Evolutionary conservation across 2,329 filamentous ascomycete genomes (phyloP), one percentile per base, ranked within the genome.

Genomic region (Colletotrichum shisoi): DNA sequence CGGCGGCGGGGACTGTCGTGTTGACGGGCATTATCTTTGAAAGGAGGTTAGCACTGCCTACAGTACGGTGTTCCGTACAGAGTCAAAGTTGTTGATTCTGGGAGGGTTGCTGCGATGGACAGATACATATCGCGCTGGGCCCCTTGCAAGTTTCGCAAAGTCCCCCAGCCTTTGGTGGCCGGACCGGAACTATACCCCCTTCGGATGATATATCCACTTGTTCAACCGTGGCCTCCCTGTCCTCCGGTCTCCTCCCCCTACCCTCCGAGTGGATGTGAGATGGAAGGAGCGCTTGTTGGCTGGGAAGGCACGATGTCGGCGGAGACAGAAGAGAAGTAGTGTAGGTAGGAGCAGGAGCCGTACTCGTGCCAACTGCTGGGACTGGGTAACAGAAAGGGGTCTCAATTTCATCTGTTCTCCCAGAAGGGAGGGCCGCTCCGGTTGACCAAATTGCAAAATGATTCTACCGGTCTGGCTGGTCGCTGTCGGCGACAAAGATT

Each of bases 141-240:
- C 60, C 60, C 64, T 54, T 40, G 53, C 60, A 53, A 52, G 52
- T 63, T 52, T 67, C 64, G 60, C 60, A 67, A 63, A 63, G 46
- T 58, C 60, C 17, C 39, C 52, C 59, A 63, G 59, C 24, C 31
- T 62, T 63, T 48, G 53, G 53, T 48, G 53, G 60, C 21, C 34
- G 40, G 52, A 24, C 60, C 60, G 48, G 48, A 11, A 34, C 60
- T 51, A 63, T 40, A 11, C 64, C 40, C 17, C 17, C 42, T 58
- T 46, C 6, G 24, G 60, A 15, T 0, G 17, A 3, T 1, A 4
- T 17, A 8, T 15, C 64, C 64, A 42, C 60, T 7, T 67, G 48
- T 37, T 3, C 27, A 34, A n/a, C 2, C 9, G 40, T 34, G 13
- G 24, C 34, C 53, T 63, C 53, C 64, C 46, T 58, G 46, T 42